A percentile compares a stretch with the other conserved stretches of the same genome.
phyloP scores from a whole-genome alignment of 2,329 filamentous ascomycete species.

The Aspergillus pseudotamarii region DNA sequence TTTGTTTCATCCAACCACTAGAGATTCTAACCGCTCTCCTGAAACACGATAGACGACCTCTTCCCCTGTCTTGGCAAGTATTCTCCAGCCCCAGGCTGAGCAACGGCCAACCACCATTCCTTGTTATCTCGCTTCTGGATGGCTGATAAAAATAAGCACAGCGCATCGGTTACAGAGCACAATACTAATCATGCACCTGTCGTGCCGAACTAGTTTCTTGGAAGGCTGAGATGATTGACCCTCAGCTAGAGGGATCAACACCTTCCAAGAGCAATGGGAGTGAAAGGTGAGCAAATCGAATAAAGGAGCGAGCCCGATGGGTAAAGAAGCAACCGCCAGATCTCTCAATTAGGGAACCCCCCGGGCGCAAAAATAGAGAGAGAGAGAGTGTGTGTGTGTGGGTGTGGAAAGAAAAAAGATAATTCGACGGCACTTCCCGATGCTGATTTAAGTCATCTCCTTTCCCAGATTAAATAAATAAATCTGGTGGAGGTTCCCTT shows the following conservation, averaged over 20 bases:
- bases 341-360: background rate
- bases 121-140: background rate
- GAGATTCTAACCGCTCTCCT: background rate
- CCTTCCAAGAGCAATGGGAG: background rate
- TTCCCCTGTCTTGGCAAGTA: slow-evolving; percentile 3
- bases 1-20: background rate
- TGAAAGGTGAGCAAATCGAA: background rate
- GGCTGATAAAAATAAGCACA: slow-evolving; percentile 1
- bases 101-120: background rate
- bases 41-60: background rate
- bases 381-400: too few relatives aligned
- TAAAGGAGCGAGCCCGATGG: background rate
- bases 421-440: background rate
- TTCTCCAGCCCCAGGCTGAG: background rate
- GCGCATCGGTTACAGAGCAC: background rate
- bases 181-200: background rate
- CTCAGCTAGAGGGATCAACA: background rate
- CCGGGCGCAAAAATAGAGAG: background rate
- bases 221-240: background rate
- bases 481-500: slow-evolving; percentile 1
- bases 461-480: background rate
- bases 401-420: too few relatives aligned
- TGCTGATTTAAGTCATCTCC: background rate
- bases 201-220: background rate
- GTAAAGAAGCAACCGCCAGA: background rate